Base-by-base conservation (phyloP, 441 rosid species). In the Macaranga tanarius region DNA sequence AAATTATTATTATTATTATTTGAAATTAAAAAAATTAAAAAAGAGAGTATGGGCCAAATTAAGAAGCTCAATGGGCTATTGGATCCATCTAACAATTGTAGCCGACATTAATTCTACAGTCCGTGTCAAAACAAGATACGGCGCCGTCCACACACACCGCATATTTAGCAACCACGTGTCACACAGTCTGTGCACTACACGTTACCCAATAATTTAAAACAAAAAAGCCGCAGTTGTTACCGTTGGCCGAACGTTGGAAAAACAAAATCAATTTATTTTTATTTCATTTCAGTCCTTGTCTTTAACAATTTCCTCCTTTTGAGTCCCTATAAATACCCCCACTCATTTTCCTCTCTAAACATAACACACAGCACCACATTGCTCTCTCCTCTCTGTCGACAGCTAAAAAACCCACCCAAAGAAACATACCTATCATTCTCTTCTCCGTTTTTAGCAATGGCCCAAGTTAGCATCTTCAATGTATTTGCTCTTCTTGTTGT, bases 381-480 rank as follows among this genome's bases (percentile, higher is more conserved):
- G 0, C 67, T 63, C 26, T 40, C 50, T 23, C 10, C 42, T 6
- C 4, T 23, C 38, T 34, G 38, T 12, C 3, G 7, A 12, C n/a
- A 10, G 17, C 62, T 2, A 13, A 17, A 17, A 5, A 5, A 52
- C 12, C 9, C 57, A 52, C 7, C 2, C 16, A 52, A 62, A 31
- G 9, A 19, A 62, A 19, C 17, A 17, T 2, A 17, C 34, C n/a
- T 5, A 16, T 19, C 45, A 6, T 1, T 60, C 42, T 48, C 62
- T 15, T 9, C 19, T 9, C 10, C 7, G 5, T 34, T 13, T 40
- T 42, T 17, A 69, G 38, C 52, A 22, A 61, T 61, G 54, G 73
- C 73, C 40, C 73, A 70, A 61, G 8, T 70, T 28, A 71, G 25
- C 47, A 26, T 70, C 58, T 19, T 55, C 73, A 59, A 59, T 55